phyloP scores from a whole-genome alignment of 495 filamentous ascomycete genomes.

The Lasiosphaeriaceae sp. region DNA sequence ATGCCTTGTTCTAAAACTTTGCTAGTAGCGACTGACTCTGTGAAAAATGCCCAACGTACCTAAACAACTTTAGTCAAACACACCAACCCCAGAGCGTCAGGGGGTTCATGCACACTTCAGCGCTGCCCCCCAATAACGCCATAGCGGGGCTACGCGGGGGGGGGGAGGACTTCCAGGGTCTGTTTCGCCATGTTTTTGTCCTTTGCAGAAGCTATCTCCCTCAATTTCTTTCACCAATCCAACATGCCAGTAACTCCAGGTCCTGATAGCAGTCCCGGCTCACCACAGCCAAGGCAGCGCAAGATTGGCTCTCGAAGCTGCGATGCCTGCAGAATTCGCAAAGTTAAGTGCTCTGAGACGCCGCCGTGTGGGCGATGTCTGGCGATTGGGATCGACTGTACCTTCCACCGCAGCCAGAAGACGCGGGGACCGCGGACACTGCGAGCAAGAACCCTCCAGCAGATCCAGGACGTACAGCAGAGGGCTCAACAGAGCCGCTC shows the following conservation, averaged over 20 bases:
- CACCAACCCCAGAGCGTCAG: no score
- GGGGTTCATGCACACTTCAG: not conserved
- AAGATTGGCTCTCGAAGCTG: slow-evolving; percentile 44
- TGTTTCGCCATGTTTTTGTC: no score
- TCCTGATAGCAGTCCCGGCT: not conserved
- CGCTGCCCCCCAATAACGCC: not conserved
- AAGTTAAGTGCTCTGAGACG: slow-evolving; percentile 40
- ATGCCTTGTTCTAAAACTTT: no score
- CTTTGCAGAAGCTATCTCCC: not conserved
- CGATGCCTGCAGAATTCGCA: slow-evolving; percentile 46
- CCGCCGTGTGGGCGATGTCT: slow-evolving; percentile 25
- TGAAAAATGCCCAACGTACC: no score
- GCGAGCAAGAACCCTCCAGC: slow-evolving; percentile 24
- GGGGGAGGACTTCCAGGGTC: not conserved
- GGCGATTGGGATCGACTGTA: slow-evolving; percentile 36
- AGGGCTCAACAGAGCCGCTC: not conserved
- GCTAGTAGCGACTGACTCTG: no score
- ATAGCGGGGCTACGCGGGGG: not conserved
- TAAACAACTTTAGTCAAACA: no score
- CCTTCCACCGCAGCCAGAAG: slow-evolving; percentile 32
- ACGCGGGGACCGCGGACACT: slow-evolving; percentile 34
- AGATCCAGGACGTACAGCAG: slow-evolving; percentile 15
- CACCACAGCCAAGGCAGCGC: slow-evolving; percentile 17
- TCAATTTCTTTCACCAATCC: no score
- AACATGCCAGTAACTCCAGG: no score